A percentile compares a stretch with the other conserved stretches of the same genome.
Evolutionary conservation across 2,329 filamentous ascomycete species (phyloP).

Genomic region (Bipolaris bicolor): DNA sequence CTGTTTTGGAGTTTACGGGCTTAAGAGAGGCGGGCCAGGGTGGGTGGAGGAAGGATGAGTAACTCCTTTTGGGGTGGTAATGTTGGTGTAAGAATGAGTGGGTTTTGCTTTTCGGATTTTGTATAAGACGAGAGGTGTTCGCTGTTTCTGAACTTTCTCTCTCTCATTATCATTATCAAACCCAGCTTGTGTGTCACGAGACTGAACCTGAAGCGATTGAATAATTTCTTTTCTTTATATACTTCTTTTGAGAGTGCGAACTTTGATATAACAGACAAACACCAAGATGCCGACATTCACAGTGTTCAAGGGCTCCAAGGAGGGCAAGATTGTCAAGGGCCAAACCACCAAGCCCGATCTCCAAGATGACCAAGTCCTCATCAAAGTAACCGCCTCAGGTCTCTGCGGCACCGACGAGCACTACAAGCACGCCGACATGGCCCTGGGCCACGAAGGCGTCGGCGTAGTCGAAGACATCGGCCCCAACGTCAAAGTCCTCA

Average conservation of each 20-base stretch:
- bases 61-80: not conserved
- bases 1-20: too few relatives aligned
- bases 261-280: not conserved
- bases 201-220: too few relatives aligned
- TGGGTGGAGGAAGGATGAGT: not conserved
- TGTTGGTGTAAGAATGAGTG: constrained; percentile 3
- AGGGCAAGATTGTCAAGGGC: constrained; percentile 61
- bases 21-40: too few relatives aligned
- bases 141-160: not conserved
- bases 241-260: not conserved
- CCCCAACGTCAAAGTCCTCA: constrained; percentile 53
- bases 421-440: constrained; percentile 53
- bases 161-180: too few relatives aligned
- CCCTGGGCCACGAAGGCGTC: constrained; percentile 62
- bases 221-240: too few relatives aligned
- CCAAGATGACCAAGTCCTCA: constrained; percentile 61
- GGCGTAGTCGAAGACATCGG: constrained; percentile 59
- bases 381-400: constrained; percentile 70
- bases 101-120: too few relatives aligned
- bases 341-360: constrained; percentile 55
- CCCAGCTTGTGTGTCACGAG: too few relatives aligned
- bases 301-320: constrained; percentile 67
- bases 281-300: constrained; percentile 58
- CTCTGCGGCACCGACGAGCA: constrained; percentile 67
- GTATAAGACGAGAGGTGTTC: constrained; percentile 13